A percentile compares a stretch with the other conserved stretches of the same genome.
Conservation (phyloP, 805 yeast species). For the Candida succiphila region DNA sequence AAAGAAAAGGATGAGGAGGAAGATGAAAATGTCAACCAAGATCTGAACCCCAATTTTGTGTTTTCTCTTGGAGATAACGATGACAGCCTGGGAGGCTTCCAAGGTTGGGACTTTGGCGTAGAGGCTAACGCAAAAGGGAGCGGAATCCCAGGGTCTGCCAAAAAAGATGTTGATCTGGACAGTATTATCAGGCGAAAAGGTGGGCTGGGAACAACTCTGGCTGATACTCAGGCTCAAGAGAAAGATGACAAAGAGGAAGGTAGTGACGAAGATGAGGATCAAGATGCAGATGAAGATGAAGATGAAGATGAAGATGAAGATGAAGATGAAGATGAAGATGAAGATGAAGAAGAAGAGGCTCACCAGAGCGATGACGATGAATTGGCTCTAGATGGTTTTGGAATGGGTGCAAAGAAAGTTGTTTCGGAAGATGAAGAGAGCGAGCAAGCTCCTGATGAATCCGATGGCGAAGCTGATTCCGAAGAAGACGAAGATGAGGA, state of each 20-base stretch:
- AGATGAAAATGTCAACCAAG: conserved; percentile 31
- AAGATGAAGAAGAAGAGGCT: conserved; percentile 13
- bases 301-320: conserved; percentile 25
- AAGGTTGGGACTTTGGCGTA: conserved; percentile 80
- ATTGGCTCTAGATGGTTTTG: conserved; percentile 32
- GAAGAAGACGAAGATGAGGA: conserved; percentile 16
- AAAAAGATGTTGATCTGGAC: conserved; percentile 75
- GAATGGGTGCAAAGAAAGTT: conserved; percentile 22
- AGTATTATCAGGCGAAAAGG: conserved; percentile 82
- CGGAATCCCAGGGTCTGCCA: conserved; percentile 12
- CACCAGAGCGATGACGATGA: conserved; percentile 22
- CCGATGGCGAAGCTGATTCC: conserved; percentile 15
- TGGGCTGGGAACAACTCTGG: conserved; percentile 35
- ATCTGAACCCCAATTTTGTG: conserved; percentile 62
- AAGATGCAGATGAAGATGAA: conserved; percentile 26
- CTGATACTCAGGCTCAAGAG: conserved; percentile 17
- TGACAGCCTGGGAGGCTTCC: conserved; percentile 29
- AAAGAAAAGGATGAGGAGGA: conserved; percentile 12
- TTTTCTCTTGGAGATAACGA: conserved; percentile 52
- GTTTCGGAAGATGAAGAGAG: conserved; percentile 27
- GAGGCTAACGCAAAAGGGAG: conserved; percentile 22
- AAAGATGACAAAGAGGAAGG: conserved; percentile 26
- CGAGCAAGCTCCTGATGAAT: conserved; percentile 25
- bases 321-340: conserved; percentile 19
- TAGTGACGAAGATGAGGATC: conserved; percentile 27